Evolutionary conservation across 2,329 filamentous ascomycete genomes (phyloP).

Genomic region (Diplodia scrobiculata): DNA sequence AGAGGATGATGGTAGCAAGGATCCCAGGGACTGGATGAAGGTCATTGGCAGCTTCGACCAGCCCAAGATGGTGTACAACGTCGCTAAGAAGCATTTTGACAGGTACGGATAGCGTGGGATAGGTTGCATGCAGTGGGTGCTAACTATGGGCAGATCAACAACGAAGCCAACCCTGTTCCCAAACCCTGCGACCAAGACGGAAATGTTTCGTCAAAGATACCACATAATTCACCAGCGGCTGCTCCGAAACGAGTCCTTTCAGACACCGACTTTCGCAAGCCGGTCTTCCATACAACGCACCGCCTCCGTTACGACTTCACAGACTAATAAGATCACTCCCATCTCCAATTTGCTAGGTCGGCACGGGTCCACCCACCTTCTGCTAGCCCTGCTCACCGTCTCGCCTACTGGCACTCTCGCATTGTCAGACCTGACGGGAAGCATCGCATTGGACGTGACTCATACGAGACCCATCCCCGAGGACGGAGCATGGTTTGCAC

Average conservation of each 20-base stretch:
- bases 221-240: constrained; percentile 90
- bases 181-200: constrained; percentile 75
- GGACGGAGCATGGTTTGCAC: constrained; percentile 86
- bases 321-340: constrained; percentile 81
- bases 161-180: constrained; percentile 61
- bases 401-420: constrained; percentile 80
- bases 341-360: constrained; percentile 76
- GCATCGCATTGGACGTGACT: constrained; percentile 78
- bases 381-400: constrained; percentile 79
- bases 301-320: constrained; percentile 55
- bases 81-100: constrained; percentile 87
- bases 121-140: neutral
- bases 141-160: constrained; percentile 42
- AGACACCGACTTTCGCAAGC: constrained; percentile 71
- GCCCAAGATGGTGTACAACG: constrained; percentile 75
- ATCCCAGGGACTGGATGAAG: constrained; percentile 81
- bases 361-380: constrained; percentile 79
- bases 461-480: constrained; percentile 81
- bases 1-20: constrained; percentile 61
- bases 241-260: constrained; percentile 89
- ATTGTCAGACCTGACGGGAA: constrained; percentile 83
- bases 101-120: constrained; percentile 50
- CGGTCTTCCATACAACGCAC: constrained; percentile 59
- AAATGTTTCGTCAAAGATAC: constrained; percentile 85
- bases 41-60: constrained; percentile 83